Evolutionary conservation across 441 rosid species (phyloP).

Genomic region (Biscutella laevigata): DNA sequence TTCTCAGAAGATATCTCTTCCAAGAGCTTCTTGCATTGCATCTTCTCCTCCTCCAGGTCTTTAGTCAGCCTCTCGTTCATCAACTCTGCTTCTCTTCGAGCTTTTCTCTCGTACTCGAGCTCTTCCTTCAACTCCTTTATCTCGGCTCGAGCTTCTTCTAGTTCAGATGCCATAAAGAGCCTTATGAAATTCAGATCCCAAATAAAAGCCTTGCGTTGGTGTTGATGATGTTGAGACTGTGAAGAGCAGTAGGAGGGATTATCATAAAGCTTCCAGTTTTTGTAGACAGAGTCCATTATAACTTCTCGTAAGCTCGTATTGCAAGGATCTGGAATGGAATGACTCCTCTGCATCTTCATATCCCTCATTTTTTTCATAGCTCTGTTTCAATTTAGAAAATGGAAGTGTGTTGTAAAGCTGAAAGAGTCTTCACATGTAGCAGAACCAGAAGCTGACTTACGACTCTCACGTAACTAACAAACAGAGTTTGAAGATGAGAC

Average conservation of each 20-base stretch:
- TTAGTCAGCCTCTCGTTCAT: conserved; percentile 47
- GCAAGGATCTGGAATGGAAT: conserved; percentile 12
- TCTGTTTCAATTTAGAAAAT: conserved; percentile 14
- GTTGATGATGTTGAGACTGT: conserved; percentile 26
- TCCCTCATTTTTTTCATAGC: neutral
- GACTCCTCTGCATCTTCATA: conserved; percentile 17
- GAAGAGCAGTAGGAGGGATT: conserved; percentile 53
- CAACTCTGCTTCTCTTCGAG: conserved; percentile 50
- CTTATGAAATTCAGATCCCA: conserved; percentile 58
- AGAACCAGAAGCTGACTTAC: neutral
- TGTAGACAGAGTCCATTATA: conserved; percentile 15
- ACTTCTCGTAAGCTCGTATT: neutral
- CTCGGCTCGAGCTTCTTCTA: conserved; percentile 40
- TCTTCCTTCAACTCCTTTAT: conserved; percentile 54
- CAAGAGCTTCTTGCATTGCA: conserved; percentile 52
- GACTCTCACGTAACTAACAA: conserved; percentile 8
- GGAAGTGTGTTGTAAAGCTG: conserved; percentile 25
- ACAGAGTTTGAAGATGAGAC: conserved; percentile 1
- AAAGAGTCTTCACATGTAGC: conserved; percentile 20
- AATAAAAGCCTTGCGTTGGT: conserved; percentile 38
- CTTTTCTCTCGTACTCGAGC: conserved; percentile 54
- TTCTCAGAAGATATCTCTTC: conserved; percentile 41
- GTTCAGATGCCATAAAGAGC: conserved; percentile 51
- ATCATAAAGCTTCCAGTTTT: conserved; percentile 68
- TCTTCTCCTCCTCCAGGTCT: conserved; percentile 55